Evolutionary conservation across 1,284 basidiomycete species (phyloP), one percentile per base, ranked within the genome.

Genomic region (Irpex lacteus): DNA sequence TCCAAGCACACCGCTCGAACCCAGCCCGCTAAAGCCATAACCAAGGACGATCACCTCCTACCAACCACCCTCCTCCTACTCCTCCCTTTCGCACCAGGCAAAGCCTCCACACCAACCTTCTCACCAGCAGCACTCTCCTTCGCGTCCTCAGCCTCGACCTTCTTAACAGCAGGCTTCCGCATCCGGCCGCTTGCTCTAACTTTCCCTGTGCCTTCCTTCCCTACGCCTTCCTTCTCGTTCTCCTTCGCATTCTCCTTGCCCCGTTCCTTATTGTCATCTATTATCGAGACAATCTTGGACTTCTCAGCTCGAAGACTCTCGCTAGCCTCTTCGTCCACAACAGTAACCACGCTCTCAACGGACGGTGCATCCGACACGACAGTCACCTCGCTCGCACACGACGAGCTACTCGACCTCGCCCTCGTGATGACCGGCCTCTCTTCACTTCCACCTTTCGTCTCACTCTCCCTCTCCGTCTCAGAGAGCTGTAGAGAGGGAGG

Each of bases 321-420:
- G n/a, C n/a, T n/a, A 21, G 58, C n/a, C 26, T 60, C 60, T 2
- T n/a, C 50, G 8, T 49, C 56, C 26, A 36, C 58, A 1, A 60
- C 59, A 1, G 47, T 44, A 32, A 53, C 60, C 18, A 52, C 34
- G 13, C 37, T 47, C 15, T 52, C 47, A 50, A n/a, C n/a, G 15
- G 40, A 47, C 4, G 32, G 32, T 34, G 26, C 44, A n/a, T 32
- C 54, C 47, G 49, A 64, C 63, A 64, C 66, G 26, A 53, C 63
- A 11, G 58, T 67, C 62, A 11, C 44, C 26, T 70, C 70, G 53
- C 67, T 70, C 61, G 67, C 67, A 19, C 71, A 68, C 50, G 68
- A 68, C 57, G 67, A 68, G 32, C 65, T 66, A 13, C 57, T 60
- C 19, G 61, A 65, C 18, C 62, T 65, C 54, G 40, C 69, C 61